These are phyloP conservation scores for Kodamaea plutei DNA, from an alignment of 1,139 yeast species.

Conservation along the genomic window DNA sequence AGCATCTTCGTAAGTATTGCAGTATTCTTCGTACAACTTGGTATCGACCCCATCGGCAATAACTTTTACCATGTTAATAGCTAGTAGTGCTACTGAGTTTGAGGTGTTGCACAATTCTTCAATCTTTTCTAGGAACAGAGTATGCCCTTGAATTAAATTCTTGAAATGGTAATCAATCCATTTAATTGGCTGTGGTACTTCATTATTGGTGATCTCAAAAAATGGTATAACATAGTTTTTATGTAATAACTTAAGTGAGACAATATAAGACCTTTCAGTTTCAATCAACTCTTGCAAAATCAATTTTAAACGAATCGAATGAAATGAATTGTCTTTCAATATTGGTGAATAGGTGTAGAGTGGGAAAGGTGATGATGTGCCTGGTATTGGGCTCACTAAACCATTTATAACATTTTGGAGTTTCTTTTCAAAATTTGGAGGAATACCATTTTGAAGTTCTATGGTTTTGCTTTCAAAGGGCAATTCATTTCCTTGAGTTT, in stretches of 20 bases:
- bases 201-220: slow-evolving; percentile 15
- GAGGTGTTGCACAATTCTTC: not conserved
- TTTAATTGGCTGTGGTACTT: slow-evolving; percentile 24
- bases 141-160: slow-evolving; percentile 19
- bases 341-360: slow-evolving; percentile 12
- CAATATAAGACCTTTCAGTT: slow-evolving; percentile 45
- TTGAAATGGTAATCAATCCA: slow-evolving; percentile 19
- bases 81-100: slow-evolving; percentile 3
- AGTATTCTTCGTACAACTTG: slow-evolving; percentile 39
- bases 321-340: not conserved
- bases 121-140: slow-evolving; percentile 12
- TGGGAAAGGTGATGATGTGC: slow-evolving; percentile 12
- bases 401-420: no score
- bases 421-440: no score
- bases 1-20: slow-evolving; percentile 38
- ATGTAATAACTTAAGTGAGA: slow-evolving; percentile 37
- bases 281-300: slow-evolving; percentile 44
- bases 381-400: slow-evolving; percentile 6
- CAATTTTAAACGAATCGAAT: slow-evolving; percentile 25
- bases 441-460: no score
- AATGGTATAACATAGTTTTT: slow-evolving; percentile 35
- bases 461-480: no score
- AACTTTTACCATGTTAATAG: slow-evolving; percentile 16
- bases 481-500: no score
- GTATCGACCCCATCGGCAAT: slow-evolving; percentile 25